phyloP scores from a whole-genome alignment of 2,329 filamentous ascomycete genomes.

The Ophiocordyceps camponoti-saundersi region DNA sequence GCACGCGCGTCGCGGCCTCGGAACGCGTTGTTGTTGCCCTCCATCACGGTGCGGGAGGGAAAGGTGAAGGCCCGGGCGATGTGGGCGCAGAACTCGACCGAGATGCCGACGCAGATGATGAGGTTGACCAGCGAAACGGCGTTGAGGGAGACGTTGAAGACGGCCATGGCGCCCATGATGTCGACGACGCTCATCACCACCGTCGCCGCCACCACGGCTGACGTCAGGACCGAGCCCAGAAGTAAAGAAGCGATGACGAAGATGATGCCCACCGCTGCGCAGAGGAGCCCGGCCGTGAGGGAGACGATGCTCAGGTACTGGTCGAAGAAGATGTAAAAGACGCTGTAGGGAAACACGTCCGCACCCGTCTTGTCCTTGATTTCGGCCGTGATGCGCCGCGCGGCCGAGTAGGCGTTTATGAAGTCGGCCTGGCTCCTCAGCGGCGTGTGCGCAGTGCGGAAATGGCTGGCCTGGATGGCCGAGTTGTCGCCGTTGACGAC shows the following conservation, averaged over 20 bases:
- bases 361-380: constrained; percentile 56
- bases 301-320: constrained; percentile 78
- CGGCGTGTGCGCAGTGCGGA: constrained; percentile 78
- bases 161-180: constrained; percentile 87
- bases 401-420: constrained; percentile 76
- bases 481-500: constrained; percentile 52
- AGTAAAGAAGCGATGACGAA: constrained; percentile 64
- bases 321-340: constrained; percentile 99
- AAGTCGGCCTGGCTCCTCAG: constrained; percentile 82
- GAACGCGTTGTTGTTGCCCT: constrained; percentile 58
- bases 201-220: constrained; percentile 65
- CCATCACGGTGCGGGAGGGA: constrained; percentile 66
- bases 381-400: constrained; percentile 69
- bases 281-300: constrained; percentile 63
- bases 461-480: constrained; percentile 70
- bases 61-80: constrained; percentile 94
- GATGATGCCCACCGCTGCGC: constrained; percentile 71
- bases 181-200: constrained; percentile 90
- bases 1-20: constrained; percentile 69
- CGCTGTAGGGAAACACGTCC: constrained; percentile 87
- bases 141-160: constrained; percentile 78
- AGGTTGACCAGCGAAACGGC: constrained; percentile 91
- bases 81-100: constrained; percentile 94
- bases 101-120: constrained; percentile 92
- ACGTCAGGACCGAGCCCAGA: constrained; percentile 70